phyloP scores from a whole-genome alignment of 2,329 filamentous ascomycete species.

The Pyrenophora seminiperda region DNA sequence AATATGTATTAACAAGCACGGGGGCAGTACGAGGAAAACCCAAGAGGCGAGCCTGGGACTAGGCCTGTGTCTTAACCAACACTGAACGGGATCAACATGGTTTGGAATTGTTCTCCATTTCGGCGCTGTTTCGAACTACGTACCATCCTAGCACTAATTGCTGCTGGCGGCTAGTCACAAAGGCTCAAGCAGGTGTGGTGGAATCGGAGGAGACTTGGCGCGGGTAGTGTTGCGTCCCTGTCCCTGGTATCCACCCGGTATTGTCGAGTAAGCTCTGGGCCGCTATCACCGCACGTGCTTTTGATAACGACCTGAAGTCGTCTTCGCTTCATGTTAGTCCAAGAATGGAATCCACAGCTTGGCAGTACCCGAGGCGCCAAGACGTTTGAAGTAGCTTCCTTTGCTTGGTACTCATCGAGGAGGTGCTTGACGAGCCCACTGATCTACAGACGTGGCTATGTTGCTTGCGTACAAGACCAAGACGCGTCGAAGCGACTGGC shows the following conservation, averaged over 20 bases:
- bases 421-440: conserved; percentile 10
- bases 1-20: conserved; percentile 29
- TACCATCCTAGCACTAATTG: conserved; percentile 28
- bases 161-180: conserved; percentile 32
- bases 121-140: conserved; percentile 38
- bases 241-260: conserved; percentile 39
- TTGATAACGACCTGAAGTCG: conserved; percentile 26
- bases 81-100: conserved; percentile 26
- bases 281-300: conserved; percentile 28
- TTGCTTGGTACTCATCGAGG: conserved; percentile 15
- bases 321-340: conserved; percentile 27
- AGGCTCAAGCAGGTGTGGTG: conserved; percentile 23
- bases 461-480: conserved; percentile 6
- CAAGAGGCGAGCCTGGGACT: conserved; percentile 23
- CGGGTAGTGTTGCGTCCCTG: conserved; percentile 38
- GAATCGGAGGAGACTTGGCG: conserved; percentile 37
- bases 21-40: conserved; percentile 27
- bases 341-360: conserved; percentile 21
- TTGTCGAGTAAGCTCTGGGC: conserved; percentile 37
- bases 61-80: conserved; percentile 34
- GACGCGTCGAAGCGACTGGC: background rate
- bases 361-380: conserved; percentile 35
- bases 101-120: conserved; percentile 18
- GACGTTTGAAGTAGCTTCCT: conserved; percentile 23
- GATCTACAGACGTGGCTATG: conserved; percentile 11